These are phyloP conservation scores for Penicillium cataractarum DNA, from an alignment of 495 filamentous ascomycete species.

Conservation along the genomic window DNA sequence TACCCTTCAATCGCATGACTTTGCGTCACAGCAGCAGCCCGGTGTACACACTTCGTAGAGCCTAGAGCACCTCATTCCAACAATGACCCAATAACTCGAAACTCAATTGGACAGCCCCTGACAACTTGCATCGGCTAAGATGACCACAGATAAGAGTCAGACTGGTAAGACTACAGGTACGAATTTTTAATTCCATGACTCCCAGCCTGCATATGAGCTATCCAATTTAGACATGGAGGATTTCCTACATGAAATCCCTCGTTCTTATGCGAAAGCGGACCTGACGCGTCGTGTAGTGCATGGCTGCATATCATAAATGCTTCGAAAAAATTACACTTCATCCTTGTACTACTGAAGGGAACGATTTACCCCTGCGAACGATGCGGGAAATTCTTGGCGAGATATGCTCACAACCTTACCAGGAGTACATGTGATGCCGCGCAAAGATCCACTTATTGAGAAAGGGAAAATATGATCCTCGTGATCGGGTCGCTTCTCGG, in stretches of 20 bases:
- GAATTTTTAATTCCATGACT: not conserved
- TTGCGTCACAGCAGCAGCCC: no score
- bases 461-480: not conserved
- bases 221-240: not conserved
- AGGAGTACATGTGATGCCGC: constrained; percentile 1
- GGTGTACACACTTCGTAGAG: no score
- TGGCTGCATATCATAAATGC: not conserved
- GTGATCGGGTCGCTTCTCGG: not conserved
- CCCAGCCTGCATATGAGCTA: not conserved
- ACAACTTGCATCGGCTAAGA: constrained; percentile 5
- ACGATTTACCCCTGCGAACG: not conserved
- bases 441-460: no score
- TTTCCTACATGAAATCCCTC: not conserved
- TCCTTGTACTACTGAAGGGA: not conserved
- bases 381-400: not conserved
- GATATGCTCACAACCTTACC: no score
- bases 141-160: not conserved
- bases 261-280: constrained; percentile 5
- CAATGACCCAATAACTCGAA: not conserved
- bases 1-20: not conserved
- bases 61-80: no score
- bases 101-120: not conserved
- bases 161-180: not conserved
- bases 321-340: no score
- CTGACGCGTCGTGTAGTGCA: constrained; percentile 1